Evolutionary conservation across 202 grass and related monocot genomes (phyloP), one percentile per base, ranked within the genome.

Genomic region (Carex arenaria): DNA sequence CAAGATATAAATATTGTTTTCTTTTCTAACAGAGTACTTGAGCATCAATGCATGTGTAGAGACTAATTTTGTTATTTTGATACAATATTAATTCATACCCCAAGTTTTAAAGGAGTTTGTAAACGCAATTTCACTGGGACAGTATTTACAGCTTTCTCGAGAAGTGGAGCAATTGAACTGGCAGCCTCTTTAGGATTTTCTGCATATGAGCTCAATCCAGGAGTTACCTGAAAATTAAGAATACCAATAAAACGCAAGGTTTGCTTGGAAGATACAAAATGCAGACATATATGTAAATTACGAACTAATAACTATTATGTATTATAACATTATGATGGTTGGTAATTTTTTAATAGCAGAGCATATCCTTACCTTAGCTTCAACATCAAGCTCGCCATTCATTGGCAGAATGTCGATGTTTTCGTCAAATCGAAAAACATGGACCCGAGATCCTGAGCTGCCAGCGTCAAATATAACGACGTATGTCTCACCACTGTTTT

Each of bases 401-500:
- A 89, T 87, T 51, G 61, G 36, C 10, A 89, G 31, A 69, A 92
- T 64, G 70, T 92, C 49, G 49, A 92, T 52, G 52, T 83, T 72
- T 14, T 73, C 28, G 56, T 92, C 87, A 19, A 92, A 92, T 15
- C 51, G 55, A 72, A 88, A 89, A 31, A 94, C 87, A 79, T 91
- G 92, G 32, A 94, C 86, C 14, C 92, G 54, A 73, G 84, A 87
- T 40, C 92, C 92, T 9, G 87, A 87, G 83, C 92, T 94, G 14
- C 92, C 92, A 13, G 85, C 87, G 53, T 91, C 89, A 61, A 94
- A 91, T 63, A 94, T 85, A 7, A 94, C 89, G 14, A 80, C 92
- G 49, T 93, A 90, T 52, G 26, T 87, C 71, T 63, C 62, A 28
- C n/a, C 10, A 51, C 43, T 52, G 1, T 26, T 28, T 52, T 51